phyloP scores from a whole-genome alignment of 495 filamentous ascomycete genomes.

The Cladorrhinum samala region DNA sequence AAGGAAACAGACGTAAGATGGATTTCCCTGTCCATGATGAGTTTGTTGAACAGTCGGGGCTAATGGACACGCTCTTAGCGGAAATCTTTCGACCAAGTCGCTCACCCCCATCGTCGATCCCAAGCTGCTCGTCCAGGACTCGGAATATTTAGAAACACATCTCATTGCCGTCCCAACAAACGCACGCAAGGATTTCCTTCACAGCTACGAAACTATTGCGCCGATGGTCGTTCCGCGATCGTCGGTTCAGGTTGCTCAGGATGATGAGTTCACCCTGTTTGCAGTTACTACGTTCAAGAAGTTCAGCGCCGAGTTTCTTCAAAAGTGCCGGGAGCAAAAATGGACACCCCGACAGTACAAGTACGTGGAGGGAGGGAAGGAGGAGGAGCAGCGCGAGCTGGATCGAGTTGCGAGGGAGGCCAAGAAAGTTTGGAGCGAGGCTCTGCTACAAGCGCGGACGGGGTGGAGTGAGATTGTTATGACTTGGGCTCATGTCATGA shows the following conservation, averaged over 20 bases:
- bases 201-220: constrained; percentile 78
- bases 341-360: constrained; percentile 94
- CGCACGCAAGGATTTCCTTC: constrained; percentile 77
- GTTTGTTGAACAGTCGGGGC: not conserved
- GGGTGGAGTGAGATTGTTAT: constrained; percentile 92
- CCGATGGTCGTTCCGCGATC: constrained; percentile 86
- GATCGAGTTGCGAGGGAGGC: constrained; percentile 73
- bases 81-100: constrained; percentile 90
- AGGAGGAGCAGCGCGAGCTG: constrained; percentile 80
- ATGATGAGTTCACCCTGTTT: constrained; percentile 83
- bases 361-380: constrained; percentile 80
- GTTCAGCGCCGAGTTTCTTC: constrained; percentile 72
- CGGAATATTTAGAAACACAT: constrained; percentile 94
- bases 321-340: constrained; percentile 81
- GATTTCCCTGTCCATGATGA: not conserved
- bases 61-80: constrained; percentile 45
- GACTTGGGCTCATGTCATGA: constrained; percentile 88
- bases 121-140: constrained; percentile 70
- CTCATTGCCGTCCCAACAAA: constrained; percentile 78
- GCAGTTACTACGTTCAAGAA: constrained; percentile 93
- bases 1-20: constrained; percentile 63
- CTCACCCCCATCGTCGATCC: constrained; percentile 83
- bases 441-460: constrained; percentile 74
- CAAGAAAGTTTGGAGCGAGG: constrained; percentile 82
- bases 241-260: constrained; percentile 64